Conservation (phyloP, 495 filamentous ascomycete genomes). For the Penicillium lagena region DNA sequence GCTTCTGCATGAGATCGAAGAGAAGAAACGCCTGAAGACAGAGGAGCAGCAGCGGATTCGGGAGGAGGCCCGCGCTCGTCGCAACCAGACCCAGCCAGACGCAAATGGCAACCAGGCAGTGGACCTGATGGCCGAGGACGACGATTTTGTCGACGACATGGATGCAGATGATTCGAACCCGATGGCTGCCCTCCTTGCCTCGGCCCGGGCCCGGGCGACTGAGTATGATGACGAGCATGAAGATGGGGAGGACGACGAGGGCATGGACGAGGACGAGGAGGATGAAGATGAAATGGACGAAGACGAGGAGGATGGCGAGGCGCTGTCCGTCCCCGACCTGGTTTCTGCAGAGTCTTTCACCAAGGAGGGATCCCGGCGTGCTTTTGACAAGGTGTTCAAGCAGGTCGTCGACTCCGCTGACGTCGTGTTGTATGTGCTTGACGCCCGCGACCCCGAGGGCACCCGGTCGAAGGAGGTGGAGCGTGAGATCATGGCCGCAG, state of each 20-base stretch:
- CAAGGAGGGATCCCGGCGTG: slow-evolving; percentile 72
- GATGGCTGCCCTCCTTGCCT: slow-evolving; percentile 90
- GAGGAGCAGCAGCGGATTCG: slow-evolving; percentile 67
- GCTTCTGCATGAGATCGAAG: slow-evolving; percentile 89
- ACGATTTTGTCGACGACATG: slow-evolving; percentile 45
- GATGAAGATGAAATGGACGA: slow-evolving; percentile 41
- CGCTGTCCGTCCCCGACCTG: slow-evolving; percentile 20
- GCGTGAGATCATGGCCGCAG: slow-evolving; percentile 78
- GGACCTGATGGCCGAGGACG: slow-evolving; percentile 40
- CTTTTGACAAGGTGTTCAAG: slow-evolving; percentile 96
- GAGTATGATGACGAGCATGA: slow-evolving; percentile 63
- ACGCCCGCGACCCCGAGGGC: slow-evolving; percentile 87
- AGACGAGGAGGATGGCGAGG: slow-evolving; percentile 31
- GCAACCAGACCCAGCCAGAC: slow-evolving; percentile 32
- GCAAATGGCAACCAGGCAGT: slow-evolving; percentile 31
- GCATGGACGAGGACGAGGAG: slow-evolving; percentile 49
- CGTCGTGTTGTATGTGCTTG: slow-evolving; percentile 89
- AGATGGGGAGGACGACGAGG: slow-evolving; percentile 54
- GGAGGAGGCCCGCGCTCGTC: slow-evolving; percentile 65
- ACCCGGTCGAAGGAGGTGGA: slow-evolving; percentile 89
- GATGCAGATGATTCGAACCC: slow-evolving; percentile 61
- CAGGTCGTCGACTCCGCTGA: slow-evolving; percentile 84
- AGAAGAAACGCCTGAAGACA: slow-evolving; percentile 68
- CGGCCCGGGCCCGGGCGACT: slow-evolving; percentile 76
- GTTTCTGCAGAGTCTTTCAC: slow-evolving; percentile 21